phyloP scores from a whole-genome alignment of 1,139 yeast species.

The Candida sojae region DNA sequence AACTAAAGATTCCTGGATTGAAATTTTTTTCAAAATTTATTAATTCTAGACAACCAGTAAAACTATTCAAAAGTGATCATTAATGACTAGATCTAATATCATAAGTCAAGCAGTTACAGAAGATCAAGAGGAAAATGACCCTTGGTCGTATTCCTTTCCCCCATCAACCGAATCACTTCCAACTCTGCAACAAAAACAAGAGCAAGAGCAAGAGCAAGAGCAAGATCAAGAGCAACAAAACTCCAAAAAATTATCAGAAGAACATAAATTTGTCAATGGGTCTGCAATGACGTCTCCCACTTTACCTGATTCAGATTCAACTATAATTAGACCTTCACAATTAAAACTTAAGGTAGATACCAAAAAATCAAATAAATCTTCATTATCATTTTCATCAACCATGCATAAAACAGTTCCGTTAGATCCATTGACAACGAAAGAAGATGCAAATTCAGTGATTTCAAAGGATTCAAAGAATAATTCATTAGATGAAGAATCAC shows the following conservation, averaged over 20 bases:
- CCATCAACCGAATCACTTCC: constrained; percentile 36
- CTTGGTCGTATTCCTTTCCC: constrained; percentile 49
- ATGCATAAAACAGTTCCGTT: constrained; percentile 55
- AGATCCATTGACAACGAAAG: constrained; percentile 57
- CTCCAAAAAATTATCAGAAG: background rate
- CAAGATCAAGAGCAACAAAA: constrained; percentile 5
- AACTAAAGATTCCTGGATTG: background rate
- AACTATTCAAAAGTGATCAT: background rate
- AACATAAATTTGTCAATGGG: background rate
- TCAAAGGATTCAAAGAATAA: constrained; percentile 29
- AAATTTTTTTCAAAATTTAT: background rate
- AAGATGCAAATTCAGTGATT: constrained; percentile 49
- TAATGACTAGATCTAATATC: background rate
- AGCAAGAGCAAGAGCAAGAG: constrained; percentile 3
- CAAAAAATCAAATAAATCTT: constrained; percentile 16
- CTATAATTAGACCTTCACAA: constrained; percentile 1
- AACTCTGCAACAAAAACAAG: background rate
- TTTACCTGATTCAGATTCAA: background rate
- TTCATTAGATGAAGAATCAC: constrained; percentile 6
- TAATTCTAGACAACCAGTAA: background rate
- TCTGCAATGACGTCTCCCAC: background rate
- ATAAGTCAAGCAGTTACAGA: constrained; percentile 9
- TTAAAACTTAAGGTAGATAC: constrained; percentile 7
- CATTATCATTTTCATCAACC: constrained; percentile 37
- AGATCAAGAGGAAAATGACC: constrained; percentile 37